Conservation (phyloP, 176 grass and related monocot species). For the Oryza glumipatula region DNA sequence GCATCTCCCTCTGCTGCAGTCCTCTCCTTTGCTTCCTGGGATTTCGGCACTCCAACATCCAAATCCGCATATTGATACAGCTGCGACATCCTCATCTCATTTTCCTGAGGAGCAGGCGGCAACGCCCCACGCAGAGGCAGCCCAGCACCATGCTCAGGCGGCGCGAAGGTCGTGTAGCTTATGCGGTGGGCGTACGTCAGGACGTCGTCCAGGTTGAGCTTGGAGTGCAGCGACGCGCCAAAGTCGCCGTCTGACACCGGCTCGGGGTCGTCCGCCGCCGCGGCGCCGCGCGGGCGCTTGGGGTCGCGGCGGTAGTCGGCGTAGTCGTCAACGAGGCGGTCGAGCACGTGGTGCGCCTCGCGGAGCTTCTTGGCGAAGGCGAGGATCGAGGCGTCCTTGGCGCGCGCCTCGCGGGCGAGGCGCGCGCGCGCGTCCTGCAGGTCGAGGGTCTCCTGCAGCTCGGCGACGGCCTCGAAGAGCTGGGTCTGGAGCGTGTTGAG, state of each 20-base stretch:
- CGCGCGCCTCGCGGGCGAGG: conserved; percentile 59
- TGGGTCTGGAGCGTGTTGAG: conserved; percentile 87
- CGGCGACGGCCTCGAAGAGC: conserved; percentile 81
- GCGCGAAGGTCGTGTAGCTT: conserved; percentile 96
- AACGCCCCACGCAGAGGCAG: conserved; percentile 72
- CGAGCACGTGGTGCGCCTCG: conserved; percentile 92
- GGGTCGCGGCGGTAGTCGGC: conserved; percentile 69
- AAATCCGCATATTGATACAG: conserved; percentile 79
- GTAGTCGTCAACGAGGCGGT: conserved; percentile 94
- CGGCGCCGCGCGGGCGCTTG: conserved; percentile 53
- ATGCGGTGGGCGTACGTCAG: conserved; percentile 81
- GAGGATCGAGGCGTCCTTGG: conserved; percentile 71
- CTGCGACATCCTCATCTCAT: conserved; percentile 85
- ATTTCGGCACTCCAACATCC: conserved; percentile 82
- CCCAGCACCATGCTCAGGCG: conserved; percentile 93
- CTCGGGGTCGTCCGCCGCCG: conserved; percentile 29
- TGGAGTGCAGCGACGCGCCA: conserved; percentile 67
- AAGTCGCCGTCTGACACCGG: conserved; percentile 39
- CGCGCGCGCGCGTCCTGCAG: conserved; percentile 70
- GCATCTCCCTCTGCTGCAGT: conserved; percentile 37
- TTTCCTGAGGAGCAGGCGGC: conserved; percentile 89
- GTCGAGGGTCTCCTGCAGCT: conserved; percentile 89
- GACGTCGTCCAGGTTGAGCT: conserved; percentile 73
- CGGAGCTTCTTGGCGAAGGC: conserved; percentile 85
- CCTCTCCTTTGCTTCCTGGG: conserved; percentile 61